Evolutionary conservation across 805 yeast species (phyloP).

Genomic region (Ogataea minuta): DNA sequence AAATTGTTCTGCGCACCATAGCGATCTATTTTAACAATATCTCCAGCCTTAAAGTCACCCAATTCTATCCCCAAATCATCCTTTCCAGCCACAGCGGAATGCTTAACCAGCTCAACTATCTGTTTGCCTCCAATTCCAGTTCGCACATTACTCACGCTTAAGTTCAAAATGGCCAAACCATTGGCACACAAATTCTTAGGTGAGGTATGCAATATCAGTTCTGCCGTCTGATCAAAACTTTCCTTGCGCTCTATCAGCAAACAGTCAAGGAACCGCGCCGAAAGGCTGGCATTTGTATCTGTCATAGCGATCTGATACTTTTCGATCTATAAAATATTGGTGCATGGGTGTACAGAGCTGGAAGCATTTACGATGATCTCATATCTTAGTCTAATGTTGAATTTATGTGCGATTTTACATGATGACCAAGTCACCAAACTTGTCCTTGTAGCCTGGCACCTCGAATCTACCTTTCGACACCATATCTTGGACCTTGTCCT

Average conservation of each 20-base stretch:
- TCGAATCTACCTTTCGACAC: slow-evolving; percentile 96
- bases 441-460: slow-evolving; percentile 97
- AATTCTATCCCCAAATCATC: slow-evolving; percentile 30
- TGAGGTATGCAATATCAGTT: slow-evolving; percentile 45
- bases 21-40: slow-evolving; percentile 62
- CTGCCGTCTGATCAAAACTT: slow-evolving; percentile 48
- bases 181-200: slow-evolving; percentile 64
- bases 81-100: slow-evolving; percentile 38
- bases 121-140: slow-evolving; percentile 81
- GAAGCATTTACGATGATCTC: slow-evolving; percentile 4
- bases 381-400: slow-evolving; percentile 8
- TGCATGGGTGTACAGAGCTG: background rate
- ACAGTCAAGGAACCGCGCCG: slow-evolving; percentile 38
- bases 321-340: background rate
- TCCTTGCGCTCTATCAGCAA: slow-evolving; percentile 48
- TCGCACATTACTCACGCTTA: slow-evolving; percentile 56
- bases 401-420: slow-evolving; percentile 49
- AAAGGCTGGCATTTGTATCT: slow-evolving; percentile 26
- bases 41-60: slow-evolving; percentile 69
- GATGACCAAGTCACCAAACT: slow-evolving; percentile 94
- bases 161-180: slow-evolving; percentile 75
- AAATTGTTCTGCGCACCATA: slow-evolving; percentile 33
- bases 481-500: slow-evolving; percentile 92
- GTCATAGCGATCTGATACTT: slow-evolving; percentile 1
- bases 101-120: slow-evolving; percentile 59